phyloP scores from a whole-genome alignment of 2,329 filamentous ascomycete species.

The Erysiphe pulchra region DNA sequence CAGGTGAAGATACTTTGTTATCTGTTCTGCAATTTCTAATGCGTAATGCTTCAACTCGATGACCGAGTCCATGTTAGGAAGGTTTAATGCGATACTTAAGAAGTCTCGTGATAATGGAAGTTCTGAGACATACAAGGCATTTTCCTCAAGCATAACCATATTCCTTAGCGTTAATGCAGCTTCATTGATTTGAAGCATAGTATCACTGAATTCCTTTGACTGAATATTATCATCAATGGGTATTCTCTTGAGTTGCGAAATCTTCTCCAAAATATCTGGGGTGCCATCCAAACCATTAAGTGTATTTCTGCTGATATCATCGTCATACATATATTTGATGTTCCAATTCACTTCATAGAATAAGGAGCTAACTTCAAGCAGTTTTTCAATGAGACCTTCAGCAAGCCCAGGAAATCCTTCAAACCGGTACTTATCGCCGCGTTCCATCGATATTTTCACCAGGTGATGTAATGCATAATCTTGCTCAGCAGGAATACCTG shows the following conservation, averaged over 20 bases:
- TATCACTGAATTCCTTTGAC: conserved; percentile 41
- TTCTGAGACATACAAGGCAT: conserved; percentile 56
- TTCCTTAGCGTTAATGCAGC: conserved; percentile 75
- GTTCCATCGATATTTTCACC: conserved; percentile 84
- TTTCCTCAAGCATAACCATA: conserved; percentile 83
- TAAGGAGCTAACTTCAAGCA: conserved; percentile 48
- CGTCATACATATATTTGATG: conserved; percentile 41
- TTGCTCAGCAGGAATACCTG: conserved; percentile 54
- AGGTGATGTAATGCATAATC: conserved; percentile 84
- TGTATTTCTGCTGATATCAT: conserved; percentile 26
- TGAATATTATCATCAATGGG: conserved; percentile 43
- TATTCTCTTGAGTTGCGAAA: conserved; percentile 33
- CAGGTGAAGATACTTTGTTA: conserved; percentile 58
- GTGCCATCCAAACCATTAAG: conserved; percentile 43
- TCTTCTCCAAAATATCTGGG: conserved; percentile 43
- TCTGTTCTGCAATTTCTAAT: conserved; percentile 72
- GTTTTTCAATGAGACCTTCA: conserved; percentile 68
- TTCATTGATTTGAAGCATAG: conserved; percentile 56
- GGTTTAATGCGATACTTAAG: conserved; percentile 54
- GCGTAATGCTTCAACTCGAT: conserved; percentile 77
- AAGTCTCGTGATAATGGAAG: conserved; percentile 56
- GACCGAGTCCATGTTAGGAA: conserved; percentile 45
- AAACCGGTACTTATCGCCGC: conserved; percentile 88
- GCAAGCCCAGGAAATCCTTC: conserved; percentile 74
- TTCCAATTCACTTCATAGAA: conserved; percentile 70